A percentile compares a stretch with the other conserved stretches of the same genome.
Conservation (phyloP, 1,139 yeast species). For the Suhomyces kunorum region DNA sequence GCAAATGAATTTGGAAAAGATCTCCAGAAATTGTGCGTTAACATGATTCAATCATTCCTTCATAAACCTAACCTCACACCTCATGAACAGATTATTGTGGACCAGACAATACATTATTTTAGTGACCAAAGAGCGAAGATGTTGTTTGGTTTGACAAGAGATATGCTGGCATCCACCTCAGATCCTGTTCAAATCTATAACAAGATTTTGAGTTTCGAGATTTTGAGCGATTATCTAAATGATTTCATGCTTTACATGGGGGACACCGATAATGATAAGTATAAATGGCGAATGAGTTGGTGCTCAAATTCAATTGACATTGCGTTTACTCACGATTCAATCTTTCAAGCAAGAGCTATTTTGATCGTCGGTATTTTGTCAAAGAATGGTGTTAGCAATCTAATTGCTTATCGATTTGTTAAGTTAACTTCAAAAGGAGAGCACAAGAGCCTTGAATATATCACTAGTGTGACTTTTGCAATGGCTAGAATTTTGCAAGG, state of each 20-base stretch:
- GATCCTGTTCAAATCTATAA: constrained; percentile 49
- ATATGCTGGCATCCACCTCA: constrained; percentile 32
- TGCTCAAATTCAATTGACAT: constrained; percentile 64
- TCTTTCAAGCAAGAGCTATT: constrained; percentile 72
- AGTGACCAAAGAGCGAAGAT: constrained; percentile 73
- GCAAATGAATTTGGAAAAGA: constrained; percentile 52
- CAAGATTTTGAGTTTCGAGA: constrained; percentile 56
- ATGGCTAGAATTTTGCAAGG: constrained; percentile 67
- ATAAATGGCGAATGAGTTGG: constrained; percentile 72
- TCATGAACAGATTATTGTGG: constrained; percentile 46
- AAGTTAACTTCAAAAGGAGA: constrained; percentile 32
- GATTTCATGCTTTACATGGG: constrained; percentile 52
- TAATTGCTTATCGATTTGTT: constrained; percentile 52
- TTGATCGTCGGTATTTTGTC: constrained; percentile 72
- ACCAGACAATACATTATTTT: constrained; percentile 56
- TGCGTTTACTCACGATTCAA: constrained; percentile 60
- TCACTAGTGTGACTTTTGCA: constrained; percentile 46
- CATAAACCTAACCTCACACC: constrained; percentile 55
- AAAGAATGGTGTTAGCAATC: constrained; percentile 62
- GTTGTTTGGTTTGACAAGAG: constrained; percentile 79
- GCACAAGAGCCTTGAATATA: constrained; percentile 35
- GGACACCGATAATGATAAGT: constrained; percentile 48
- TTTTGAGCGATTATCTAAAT: constrained; percentile 61
- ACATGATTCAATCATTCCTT: constrained; percentile 71
- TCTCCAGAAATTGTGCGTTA: constrained; percentile 64